Evolutionary conservation across 805 yeast genomes (phyloP).

Genomic region (Sugiyamaella marilandica): DNA sequence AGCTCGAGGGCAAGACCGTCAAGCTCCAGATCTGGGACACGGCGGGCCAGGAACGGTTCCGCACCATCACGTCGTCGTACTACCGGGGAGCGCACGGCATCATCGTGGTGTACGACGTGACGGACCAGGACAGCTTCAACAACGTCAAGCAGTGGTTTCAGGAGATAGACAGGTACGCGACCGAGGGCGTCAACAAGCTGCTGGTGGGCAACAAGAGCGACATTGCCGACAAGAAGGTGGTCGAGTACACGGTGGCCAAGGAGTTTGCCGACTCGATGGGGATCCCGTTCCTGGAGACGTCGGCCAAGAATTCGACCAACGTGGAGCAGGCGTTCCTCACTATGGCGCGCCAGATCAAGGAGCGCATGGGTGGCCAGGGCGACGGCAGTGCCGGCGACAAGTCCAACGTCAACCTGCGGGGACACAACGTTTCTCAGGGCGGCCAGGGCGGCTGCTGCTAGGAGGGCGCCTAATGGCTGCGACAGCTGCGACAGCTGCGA

Average conservation of each 20-base stretch:
- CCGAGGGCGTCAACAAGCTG: slow-evolving; percentile 93
- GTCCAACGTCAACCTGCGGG: slow-evolving; percentile 38
- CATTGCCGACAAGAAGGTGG: slow-evolving; percentile 87
- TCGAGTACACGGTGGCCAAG: slow-evolving; percentile 92
- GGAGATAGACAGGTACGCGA: slow-evolving; percentile 97
- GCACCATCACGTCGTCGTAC: slow-evolving; percentile 95
- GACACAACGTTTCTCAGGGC: slow-evolving; percentile 38
- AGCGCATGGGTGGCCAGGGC: slow-evolving; percentile 64
- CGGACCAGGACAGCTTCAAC: slow-evolving; percentile 82
- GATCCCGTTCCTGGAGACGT: slow-evolving; percentile 92
- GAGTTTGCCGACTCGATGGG: slow-evolving; percentile 95
- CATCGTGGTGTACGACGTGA: slow-evolving; percentile 95
- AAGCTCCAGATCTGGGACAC: slow-evolving; percentile 99
- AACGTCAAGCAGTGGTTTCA: slow-evolving; percentile 98
- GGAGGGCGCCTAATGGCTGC: no score
- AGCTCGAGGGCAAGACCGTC: slow-evolving; percentile 93
- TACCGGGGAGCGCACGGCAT: slow-evolving; percentile 99
- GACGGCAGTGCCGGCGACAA: slow-evolving; percentile 34
- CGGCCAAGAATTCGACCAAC: slow-evolving; percentile 90
- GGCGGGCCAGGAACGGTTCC: slow-evolving; percentile 97
- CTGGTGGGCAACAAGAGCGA: slow-evolving; percentile 97
- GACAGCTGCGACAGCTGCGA: no score
- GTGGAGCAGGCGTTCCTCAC: slow-evolving; percentile 98
- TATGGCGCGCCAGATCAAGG: slow-evolving; percentile 98
- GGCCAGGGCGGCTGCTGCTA: slow-evolving; percentile 40